These are phyloP conservation scores for Clavispora carvajalis DNA, from an alignment of 805 yeast genomes.

Conservation along the genomic window DNA sequence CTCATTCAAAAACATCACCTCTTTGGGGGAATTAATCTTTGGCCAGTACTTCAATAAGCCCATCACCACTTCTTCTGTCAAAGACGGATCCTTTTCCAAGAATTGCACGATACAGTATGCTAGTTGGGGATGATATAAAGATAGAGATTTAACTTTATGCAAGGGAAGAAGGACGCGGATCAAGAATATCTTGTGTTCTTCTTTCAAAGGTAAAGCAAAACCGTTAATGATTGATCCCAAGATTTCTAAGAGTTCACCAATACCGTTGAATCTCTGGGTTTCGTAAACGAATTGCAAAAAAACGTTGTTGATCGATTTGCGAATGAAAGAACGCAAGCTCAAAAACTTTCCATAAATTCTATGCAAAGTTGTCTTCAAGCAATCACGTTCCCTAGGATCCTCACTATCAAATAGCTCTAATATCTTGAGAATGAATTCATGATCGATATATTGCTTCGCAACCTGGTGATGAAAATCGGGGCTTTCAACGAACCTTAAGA, in stretches of 20 bases:
- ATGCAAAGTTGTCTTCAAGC: conserved; percentile 90
- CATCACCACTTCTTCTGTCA: conserved; percentile 95
- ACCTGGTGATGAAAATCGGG: conserved; percentile 91
- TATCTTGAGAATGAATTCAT: conserved; percentile 72
- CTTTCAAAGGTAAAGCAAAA: conserved; percentile 93
- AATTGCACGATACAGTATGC: conserved; percentile 97
- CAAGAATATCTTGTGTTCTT: conserved; percentile 90
- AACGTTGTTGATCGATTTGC: conserved; percentile 87
- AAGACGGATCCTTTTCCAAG: conserved; percentile 84
- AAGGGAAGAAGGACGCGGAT: conserved; percentile 83
- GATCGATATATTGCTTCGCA: conserved; percentile 93
- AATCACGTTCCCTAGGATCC: conserved; percentile 94
- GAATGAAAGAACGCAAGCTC: conserved; percentile 80
- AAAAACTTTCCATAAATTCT: conserved; percentile 94
- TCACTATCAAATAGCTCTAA: conserved; percentile 92
- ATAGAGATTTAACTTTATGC: conserved; percentile 84
- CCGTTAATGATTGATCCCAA: conserved; percentile 96
- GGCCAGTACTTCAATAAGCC: conserved; percentile 96
- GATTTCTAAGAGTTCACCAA: conserved; percentile 90
- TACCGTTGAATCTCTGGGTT: conserved; percentile 92
- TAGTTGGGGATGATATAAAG: conserved; percentile 91
- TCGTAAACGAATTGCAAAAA: conserved; percentile 92
- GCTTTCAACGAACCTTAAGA: conserved; percentile 85
- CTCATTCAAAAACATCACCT: conserved; percentile 92
- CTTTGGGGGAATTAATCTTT: conserved; percentile 89